A percentile compares a stretch with the other conserved stretches of the same genome.
phyloP scores from a whole-genome alignment of 768 basidiomycete species.

The Rhodosporidiobolus sp. region DNA sequence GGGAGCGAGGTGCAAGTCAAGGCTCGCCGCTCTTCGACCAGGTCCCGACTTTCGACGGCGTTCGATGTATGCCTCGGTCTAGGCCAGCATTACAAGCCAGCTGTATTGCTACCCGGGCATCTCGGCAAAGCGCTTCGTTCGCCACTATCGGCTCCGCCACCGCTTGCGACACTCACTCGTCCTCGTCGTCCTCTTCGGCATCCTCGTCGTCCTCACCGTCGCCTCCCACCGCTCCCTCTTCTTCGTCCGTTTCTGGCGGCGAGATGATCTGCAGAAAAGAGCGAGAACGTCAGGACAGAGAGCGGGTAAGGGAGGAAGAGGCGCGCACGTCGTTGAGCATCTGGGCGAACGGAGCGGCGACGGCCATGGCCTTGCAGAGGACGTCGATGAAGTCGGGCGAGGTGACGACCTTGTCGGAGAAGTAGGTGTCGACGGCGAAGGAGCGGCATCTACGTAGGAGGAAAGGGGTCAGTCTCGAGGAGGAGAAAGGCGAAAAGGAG shows the following conservation, averaged over 20 bases:
- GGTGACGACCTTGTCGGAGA: constrained; percentile 71
- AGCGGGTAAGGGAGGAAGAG: not conserved
- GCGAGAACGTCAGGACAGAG: not conserved
- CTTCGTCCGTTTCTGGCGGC: constrained; percentile 28
- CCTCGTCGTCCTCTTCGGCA: not conserved
- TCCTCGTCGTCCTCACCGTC: not conserved
- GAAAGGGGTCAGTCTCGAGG: not conserved
- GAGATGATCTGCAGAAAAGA: constrained; percentile 39
- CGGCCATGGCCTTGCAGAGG: constrained; percentile 57
- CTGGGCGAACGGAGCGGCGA: constrained; percentile 73
- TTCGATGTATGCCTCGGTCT: not conserved
- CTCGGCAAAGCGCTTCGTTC: not conserved
- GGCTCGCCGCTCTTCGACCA: not conserved
- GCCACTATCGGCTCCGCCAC: not conserved
- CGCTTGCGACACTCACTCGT: not conserved
- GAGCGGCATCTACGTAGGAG: constrained; percentile 16
- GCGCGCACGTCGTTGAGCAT: constrained; percentile 32
- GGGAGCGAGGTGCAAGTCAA: not conserved
- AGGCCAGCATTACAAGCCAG: no score
- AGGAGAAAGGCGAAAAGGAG: constrained; percentile 51
- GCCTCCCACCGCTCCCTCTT: not conserved
- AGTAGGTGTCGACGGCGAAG: constrained; percentile 53
- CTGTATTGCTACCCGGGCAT: not conserved
- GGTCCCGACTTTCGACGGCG: not conserved
- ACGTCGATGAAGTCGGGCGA: constrained; percentile 63